Conservation (phyloP, 306 rosid species). For the Rosa multiflora region DNA sequence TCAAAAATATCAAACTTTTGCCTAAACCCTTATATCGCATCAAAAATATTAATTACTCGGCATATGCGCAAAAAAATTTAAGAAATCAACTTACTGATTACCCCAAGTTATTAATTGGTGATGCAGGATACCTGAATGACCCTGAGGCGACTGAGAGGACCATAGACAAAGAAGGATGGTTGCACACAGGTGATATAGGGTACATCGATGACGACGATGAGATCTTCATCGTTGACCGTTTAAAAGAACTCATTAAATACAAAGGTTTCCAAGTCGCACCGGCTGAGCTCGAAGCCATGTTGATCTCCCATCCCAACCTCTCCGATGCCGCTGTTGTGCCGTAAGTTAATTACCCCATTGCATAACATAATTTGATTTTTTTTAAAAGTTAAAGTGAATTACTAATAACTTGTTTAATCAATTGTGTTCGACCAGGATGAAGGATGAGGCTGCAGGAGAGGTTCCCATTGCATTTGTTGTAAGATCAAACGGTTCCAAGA, state of each 20-base stretch:
- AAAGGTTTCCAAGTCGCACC: slow-evolving; percentile 93
- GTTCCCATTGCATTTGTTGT: slow-evolving; percentile 85
- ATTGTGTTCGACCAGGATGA: slow-evolving; percentile 48
- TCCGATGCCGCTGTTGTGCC: slow-evolving; percentile 80
- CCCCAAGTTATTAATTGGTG: background rate
- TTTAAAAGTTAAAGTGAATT: background rate
- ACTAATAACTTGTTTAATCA: background rate
- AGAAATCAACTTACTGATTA: background rate
- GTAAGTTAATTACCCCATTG: slow-evolving; percentile 30
- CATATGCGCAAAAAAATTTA: too few species aligned
- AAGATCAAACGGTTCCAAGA: slow-evolving; percentile 54
- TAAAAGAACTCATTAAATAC: slow-evolving; percentile 81
- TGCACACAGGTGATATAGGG: slow-evolving; percentile 82
- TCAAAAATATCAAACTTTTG: too few species aligned
- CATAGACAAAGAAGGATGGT: slow-evolving; percentile 73
- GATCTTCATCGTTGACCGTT: slow-evolving; percentile 71
- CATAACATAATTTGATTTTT: background rate
- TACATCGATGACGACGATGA: slow-evolving; percentile 61
- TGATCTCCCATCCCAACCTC: slow-evolving; percentile 60
- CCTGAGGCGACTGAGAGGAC: slow-evolving; percentile 65
- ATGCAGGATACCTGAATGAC: slow-evolving; percentile 70
- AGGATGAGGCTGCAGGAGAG: slow-evolving; percentile 86
- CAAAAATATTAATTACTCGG: too few species aligned
- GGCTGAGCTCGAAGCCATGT: slow-evolving; percentile 80
- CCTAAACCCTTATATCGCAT: too few species aligned